Evolutionary conservation across 768 basidiomycete species (phyloP), one percentile per base, ranked within the genome.

Genomic region (Auriculariales sp.): DNA sequence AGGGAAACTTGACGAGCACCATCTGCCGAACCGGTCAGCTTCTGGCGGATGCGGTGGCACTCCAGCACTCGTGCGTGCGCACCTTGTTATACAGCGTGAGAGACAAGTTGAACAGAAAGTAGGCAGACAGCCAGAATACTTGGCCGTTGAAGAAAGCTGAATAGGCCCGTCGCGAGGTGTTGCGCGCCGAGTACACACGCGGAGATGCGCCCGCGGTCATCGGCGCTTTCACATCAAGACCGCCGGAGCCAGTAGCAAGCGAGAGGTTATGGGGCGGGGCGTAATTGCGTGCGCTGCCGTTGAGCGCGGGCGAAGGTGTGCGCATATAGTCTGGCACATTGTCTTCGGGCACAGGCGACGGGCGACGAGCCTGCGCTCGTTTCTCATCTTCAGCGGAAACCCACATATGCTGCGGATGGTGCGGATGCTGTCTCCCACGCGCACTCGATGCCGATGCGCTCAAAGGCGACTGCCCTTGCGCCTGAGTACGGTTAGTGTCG

Each of bases 41-140:
- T 24, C 10, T 19, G 39, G 22, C 7, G 39, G 5, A 19, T 5
- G 27, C 19, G 7, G 39, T 6, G 39, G 11, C 22, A n/a, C n/a
- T n/a, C n/a, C n/a, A n/a, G n/a, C n/a, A n/a, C n/a, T n/a, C 12
- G 19, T 12, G 22, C 9, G 17, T 5, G 6, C 39, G 17, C 6
- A 19, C 73, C 66, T 99, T 99, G 75, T 99, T 99, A 66, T 89
- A 95, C 36, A 99, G 69, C 6, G 94, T 98, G 55, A 99, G 76
- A 10, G 78, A 75, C 27, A 98, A 79, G 65, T 97, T 98, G 73
- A 93, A 84, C 53, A 68, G 63, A 60, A 99, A 97, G 68, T 95
- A 98, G 53, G 89, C 69, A 3, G 63, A 56, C 15, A 97, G 74
- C 88, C 88, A 92, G 49, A 61, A 67, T 17, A 56, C 61, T 45